Evolutionary conservation across 2,329 filamentous ascomycete genomes (phyloP), one percentile per base, ranked within the genome.

Genomic region (Aspergillus tanneri): DNA sequence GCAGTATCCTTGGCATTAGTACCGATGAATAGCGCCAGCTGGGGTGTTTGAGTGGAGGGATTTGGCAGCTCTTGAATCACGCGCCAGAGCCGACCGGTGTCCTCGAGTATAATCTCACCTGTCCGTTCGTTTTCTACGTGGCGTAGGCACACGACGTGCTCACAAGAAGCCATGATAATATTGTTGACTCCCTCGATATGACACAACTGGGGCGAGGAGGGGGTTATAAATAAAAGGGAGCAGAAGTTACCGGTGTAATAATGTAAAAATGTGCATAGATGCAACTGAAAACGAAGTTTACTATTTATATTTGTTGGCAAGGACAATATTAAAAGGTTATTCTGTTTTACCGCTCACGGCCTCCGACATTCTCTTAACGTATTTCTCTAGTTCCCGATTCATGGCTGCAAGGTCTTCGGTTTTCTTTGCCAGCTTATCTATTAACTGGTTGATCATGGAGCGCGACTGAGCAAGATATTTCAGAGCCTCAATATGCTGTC

Each of bases 1-100:
- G 46, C 45, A 27, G 21, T 11, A 43, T 52, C 41, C 28, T 52
- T 52, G 0, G 49, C 32, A 12, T 27, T 37, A 10, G 41, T 46
- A 21, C 46, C 45, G 18, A 52, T 44, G 25, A 52, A 52, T 19
- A 49, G 38, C 12, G 28, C 42, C 37, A 48, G 28, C 41, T 45
- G 46, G 5, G 49, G 49, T 12, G 41, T 47, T 35, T 52, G 37
- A 18, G 12, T 8, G 9, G n/a, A 18, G 30, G 25, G 45, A 2
- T 37, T 3, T 18, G 45, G 49, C 12, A 52, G 34, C 36, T 52
- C 49, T 27, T 42, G 8, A 25, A 52, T 39, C 3, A 49, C 18
- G 16, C 35, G 24, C 30, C 30, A 3, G 18, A 52, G 35, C 18
- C 45, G 45, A 35, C 43, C 49, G 16, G 45, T 47, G 37, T 38